phyloP scores from a whole-genome alignment of 768 basidiomycete genomes.

The Termitomyces sp. region DNA sequence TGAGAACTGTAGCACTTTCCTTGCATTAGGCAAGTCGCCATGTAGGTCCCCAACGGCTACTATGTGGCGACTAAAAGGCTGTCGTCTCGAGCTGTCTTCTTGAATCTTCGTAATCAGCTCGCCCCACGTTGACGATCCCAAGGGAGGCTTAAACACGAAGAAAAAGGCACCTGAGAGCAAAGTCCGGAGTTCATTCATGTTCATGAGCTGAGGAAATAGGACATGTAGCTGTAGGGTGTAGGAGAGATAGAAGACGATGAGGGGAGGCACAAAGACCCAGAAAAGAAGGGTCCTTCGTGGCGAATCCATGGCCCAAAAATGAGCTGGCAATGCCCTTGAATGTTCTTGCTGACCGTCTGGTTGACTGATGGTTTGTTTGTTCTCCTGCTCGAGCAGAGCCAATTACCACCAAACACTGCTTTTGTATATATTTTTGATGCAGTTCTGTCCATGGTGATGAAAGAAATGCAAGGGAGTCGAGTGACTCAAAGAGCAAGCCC shows the following conservation, averaged over 20 bases:
- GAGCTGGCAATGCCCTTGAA: not conserved
- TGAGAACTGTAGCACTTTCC: constrained; percentile 75
- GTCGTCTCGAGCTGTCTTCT: not conserved
- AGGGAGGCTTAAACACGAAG: constrained; percentile 11
- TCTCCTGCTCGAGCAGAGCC: not conserved
- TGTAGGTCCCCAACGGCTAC: constrained; percentile 93
- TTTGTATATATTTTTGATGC: too few species aligned
- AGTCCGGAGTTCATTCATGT: constrained; percentile 3
- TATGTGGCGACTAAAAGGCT: constrained; percentile 49
- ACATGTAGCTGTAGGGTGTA: constrained; percentile 18
- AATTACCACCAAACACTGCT: not conserved
- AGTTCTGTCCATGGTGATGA: too few species aligned
- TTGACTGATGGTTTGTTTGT: not conserved
- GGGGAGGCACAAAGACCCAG: constrained; percentile 10
- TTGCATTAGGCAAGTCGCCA: constrained; percentile 80
- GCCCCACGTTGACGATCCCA: constrained; percentile 5
- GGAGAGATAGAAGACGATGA: constrained; percentile 14
- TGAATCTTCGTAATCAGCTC: not conserved
- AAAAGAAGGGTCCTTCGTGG: constrained; percentile 9
- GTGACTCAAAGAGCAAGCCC: too few species aligned
- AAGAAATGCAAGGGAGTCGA: too few species aligned
- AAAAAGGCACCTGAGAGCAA: constrained; percentile 5
- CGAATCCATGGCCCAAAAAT: not conserved
- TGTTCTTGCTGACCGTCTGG: not conserved
- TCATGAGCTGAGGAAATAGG: constrained; percentile 12